Base-by-base conservation (phyloP, 306 rosid genomes). In the Urtica urens region DNA sequence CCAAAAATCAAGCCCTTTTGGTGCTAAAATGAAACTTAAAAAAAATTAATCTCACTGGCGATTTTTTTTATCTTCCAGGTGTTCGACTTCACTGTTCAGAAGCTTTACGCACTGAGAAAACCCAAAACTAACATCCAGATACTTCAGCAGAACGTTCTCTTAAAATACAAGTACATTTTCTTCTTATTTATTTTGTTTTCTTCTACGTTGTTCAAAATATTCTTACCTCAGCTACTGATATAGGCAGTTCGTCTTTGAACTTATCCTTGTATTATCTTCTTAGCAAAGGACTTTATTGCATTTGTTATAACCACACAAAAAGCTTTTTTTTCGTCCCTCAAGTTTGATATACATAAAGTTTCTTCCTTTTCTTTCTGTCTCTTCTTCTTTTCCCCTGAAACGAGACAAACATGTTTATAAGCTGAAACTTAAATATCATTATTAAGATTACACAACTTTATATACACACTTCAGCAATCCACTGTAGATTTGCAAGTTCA, bases 41-140 rank as follows among this genome's bases (percentile, higher is more conserved):
- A 46, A 48, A n/a, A n/a, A n/a, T 18, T 10, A n/a, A 31, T 20
- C 29, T 34, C 28, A 33, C 5, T 30, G 29, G 40, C 20, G 14
- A 19, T 50, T 22, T 23, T 65, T 41, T 55, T 48, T 59, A 31
- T 71, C 34, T 57, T 52, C 37, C 83, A 88, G 97, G 93, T 79
- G 51, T 84, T 69, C 73, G 97, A 90, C 71, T 90, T 81, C 70
- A 44, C 81, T 84, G 95, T 90, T 51, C 97, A 90, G 84, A 90
- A 84, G 75, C 97, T 90, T 42, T 76, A 84, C 50, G 93, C 97
- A 25, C 31, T 90, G 68, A 79, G 97, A 73, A 90, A 90, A 65
- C 95, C 97, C 33, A 90, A 90, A 78, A 90, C 97, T 49, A 90
- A 90, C 69, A 79, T 90, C 65, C 97, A 90, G 75, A 90, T 90